Conservation (phyloP, 768 basidiomycete species). For the Podaxis carcinomalis region DNA sequence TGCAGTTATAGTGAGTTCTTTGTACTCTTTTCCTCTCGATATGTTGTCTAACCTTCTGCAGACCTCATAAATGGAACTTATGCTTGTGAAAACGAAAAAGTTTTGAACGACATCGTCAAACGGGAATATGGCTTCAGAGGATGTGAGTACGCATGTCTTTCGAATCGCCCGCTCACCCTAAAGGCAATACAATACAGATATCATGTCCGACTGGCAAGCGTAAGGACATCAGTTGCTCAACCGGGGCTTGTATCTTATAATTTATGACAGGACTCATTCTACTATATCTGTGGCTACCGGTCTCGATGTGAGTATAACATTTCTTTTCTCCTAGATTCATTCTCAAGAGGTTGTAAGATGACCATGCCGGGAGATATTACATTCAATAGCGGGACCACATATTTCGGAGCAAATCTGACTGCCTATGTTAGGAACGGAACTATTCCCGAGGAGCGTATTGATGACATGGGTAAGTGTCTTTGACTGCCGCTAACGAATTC, state of each 20-base stretch:
- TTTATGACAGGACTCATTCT: conserved; percentile 38
- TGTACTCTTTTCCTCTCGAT: background rate
- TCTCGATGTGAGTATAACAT: conserved; percentile 45
- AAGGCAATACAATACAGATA: conserved; percentile 26
- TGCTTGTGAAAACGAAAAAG: conserved; percentile 71
- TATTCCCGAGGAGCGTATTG: conserved; percentile 58
- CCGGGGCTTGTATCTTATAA: background rate
- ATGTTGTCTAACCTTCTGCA: conserved; percentile 19
- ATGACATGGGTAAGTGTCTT: conserved; percentile 64
- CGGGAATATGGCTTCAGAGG: conserved; percentile 75
- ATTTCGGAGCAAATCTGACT: conserved; percentile 67
- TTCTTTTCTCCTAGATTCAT: background rate
- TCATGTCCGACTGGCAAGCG: conserved; percentile 77
- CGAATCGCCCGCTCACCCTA: no score
- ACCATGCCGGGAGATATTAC: conserved; percentile 63
- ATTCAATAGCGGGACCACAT: conserved; percentile 46
- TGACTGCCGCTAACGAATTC: background rate
- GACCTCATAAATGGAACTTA: conserved; percentile 67
- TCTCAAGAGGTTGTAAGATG: conserved; percentile 42
- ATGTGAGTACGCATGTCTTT: conserved; percentile 32
- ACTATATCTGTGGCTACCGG: conserved; percentile 59
- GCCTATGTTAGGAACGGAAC: conserved; percentile 67
- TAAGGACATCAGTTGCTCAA: conserved; percentile 19
- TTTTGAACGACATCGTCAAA: conserved; percentile 73
- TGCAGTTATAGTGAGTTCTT: conserved; percentile 62